Base-by-base conservation (phyloP, 208 protist genomes). In the Trypanosoma lewisi region DNA sequence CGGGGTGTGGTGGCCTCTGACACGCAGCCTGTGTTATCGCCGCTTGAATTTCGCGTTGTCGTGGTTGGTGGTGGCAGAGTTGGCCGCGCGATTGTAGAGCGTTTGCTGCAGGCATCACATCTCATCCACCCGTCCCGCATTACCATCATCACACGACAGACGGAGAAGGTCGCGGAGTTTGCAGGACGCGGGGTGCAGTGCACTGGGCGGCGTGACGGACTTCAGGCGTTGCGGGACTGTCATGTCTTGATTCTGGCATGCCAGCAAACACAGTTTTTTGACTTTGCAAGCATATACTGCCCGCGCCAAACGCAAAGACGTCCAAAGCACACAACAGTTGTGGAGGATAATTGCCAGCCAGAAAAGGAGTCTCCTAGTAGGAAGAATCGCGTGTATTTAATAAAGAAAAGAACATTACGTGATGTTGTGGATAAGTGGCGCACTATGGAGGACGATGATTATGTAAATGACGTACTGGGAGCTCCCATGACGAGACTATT, bases 131-230 rank as follows among this genome's bases (percentile, higher is more conserved):
- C 83, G 2, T 83, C 77, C 4, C 83, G 83, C 56, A 75, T 94
- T 23, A 88, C 87, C 16, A 82, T 94, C 17, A 74, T 91, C 25
- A 89, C 87, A n/a, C 73, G 82, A 1, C 82, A 91, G 62, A 65
- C 78, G 2, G 77, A 82, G 55, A 68, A 50, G 0, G 77, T 89
- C 2, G 70, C 69, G 2, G 48, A 59, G 23, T 81, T 83, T 57
- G 74, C 79, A 19, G 51, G 62, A 6, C 61, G 65, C 21, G 87
- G 84, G 6, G 86, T 93, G 31, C 76, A 76, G 37, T 89, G 82
- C 49, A 54, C 83, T 4, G 41, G 64, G 11, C 63, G 70, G 37
- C 70, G 70, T 34, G 80, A 83, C 47, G 80, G 80, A 6, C 64
- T 67, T 6, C 36, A 79, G 30, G 80, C 80, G 9, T 47, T 82